A percentile compares a stretch with the other conserved stretches of the same genome.
Conservation (phyloP, 2,329 filamentous ascomycete genomes). For the Apiospora pterosperma region DNA sequence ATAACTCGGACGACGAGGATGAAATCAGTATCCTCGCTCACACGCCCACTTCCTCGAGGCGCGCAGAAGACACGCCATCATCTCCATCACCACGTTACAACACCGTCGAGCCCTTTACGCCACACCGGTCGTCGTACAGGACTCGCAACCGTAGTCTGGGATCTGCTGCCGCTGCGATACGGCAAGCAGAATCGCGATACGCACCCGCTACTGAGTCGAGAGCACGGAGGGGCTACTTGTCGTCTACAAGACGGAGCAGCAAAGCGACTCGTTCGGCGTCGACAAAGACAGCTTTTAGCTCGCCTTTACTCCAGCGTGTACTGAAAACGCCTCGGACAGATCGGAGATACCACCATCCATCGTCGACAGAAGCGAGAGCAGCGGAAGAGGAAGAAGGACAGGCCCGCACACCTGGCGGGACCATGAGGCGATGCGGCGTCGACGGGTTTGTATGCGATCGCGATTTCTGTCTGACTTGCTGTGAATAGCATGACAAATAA, state of each 20-base stretch:
- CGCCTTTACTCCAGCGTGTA: slow-evolving; percentile 4
- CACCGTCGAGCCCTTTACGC: not conserved
- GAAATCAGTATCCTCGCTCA: slow-evolving; percentile 3
- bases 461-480: slow-evolving; percentile 59
- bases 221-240: not conserved
- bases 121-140: not conserved
- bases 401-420: slow-evolving; percentile 47
- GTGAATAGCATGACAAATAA: slow-evolving; percentile 20
- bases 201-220: not conserved
- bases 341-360: not conserved
- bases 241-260: not conserved
- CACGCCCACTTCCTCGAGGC: not conserved
- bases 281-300: not conserved
- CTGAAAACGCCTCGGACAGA: slow-evolving; percentile 16
- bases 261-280: not conserved
- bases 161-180: not conserved
- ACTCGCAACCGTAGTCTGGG: not conserved
- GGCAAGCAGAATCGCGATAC: not conserved
- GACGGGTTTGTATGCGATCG: slow-evolving; percentile 53
- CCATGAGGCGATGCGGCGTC: slow-evolving; percentile 49
- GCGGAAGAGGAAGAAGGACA: slow-evolving; percentile 10
- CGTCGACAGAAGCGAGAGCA: too few species aligned
- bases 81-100: not conserved
- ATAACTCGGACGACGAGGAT: slow-evolving; percentile 8
- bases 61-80: not conserved